Percentiles rank a stretch among this genome's conserved stretches.
Evolutionary conservation across 495 filamentous ascomycete species (phyloP).

Genomic region (Tirmania nivea): DNA sequence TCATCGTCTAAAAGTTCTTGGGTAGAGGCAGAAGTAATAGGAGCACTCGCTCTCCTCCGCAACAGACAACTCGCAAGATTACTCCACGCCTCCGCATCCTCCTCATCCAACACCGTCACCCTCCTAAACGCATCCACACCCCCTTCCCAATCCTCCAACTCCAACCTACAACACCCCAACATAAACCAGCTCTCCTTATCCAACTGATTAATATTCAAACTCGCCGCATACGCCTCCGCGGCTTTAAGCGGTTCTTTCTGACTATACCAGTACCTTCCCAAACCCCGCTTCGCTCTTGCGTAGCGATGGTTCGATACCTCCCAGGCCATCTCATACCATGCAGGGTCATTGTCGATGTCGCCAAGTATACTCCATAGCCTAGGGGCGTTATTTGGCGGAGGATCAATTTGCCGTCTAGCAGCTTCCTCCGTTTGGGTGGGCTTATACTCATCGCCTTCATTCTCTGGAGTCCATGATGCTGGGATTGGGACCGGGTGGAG

Average conservation of each 20-base stretch:
- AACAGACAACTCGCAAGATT: slow-evolving; percentile 75
- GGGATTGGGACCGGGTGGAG: slow-evolving; percentile 30
- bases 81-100: slow-evolving; percentile 80
- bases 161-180: slow-evolving; percentile 66
- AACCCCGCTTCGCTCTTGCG: slow-evolving; percentile 65
- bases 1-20: slow-evolving; percentile 26
- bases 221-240: slow-evolving; percentile 51
- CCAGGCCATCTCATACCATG: slow-evolving; percentile 72
- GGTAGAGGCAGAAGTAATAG: slow-evolving; percentile 6
- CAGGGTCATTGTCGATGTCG: slow-evolving; percentile 55
- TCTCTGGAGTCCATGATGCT: slow-evolving; percentile 22
- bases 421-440: slow-evolving; percentile 11
- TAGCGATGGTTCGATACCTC: slow-evolving; percentile 60
- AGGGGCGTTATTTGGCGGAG: slow-evolving; percentile 62
- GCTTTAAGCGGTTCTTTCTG: slow-evolving; percentile 43
- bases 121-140: slow-evolving; percentile 70
- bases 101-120: slow-evolving; percentile 59
- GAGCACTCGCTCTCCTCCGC: slow-evolving; percentile 11
- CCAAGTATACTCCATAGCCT: slow-evolving; percentile 85
- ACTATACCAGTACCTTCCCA: slow-evolving; percentile 55
- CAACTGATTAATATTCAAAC: slow-evolving; percentile 55
- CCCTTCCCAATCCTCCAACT: slow-evolving; percentile 51
- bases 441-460: slow-evolving; percentile 31
- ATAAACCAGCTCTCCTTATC: slow-evolving; percentile 73
- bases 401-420: slow-evolving; percentile 27